phyloP scores from a whole-genome alignment of 257 asterid species.

The Scutellaria barbata region DNA sequence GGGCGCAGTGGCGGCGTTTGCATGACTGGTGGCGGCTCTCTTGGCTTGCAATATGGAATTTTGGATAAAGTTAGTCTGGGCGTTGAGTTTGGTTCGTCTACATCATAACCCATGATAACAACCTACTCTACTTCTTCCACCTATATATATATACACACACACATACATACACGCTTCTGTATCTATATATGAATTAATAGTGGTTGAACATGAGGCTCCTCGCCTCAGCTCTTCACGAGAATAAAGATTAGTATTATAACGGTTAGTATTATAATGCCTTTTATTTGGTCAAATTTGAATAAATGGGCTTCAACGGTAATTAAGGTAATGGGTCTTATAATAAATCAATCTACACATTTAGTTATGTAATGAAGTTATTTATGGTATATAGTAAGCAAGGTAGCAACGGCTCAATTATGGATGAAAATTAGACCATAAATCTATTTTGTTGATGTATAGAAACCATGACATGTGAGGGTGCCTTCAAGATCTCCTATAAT shows the following conservation, averaged over 20 bases:
- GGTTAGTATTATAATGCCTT: conserved; percentile 26
- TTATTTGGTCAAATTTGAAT: conserved; percentile 28
- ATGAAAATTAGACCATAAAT: too few species aligned
- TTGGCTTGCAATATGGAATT: conserved; percentile 53
- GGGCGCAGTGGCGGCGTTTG: conserved; percentile 73
- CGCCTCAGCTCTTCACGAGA: conserved; percentile 40
- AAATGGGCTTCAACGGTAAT: conserved; percentile 27
- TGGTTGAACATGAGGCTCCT: conserved; percentile 42
- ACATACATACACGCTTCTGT: neutral
- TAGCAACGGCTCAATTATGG: too few species aligned
- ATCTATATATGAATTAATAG: conserved; percentile 14
- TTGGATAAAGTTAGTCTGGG: conserved; percentile 65
- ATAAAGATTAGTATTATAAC: conserved; percentile 41
- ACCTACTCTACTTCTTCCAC: too few species aligned
- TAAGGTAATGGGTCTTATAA: neutral
- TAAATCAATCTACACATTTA: too few species aligned
- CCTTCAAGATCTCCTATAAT: conserved; percentile 91
- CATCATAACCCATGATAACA: conserved; percentile 28
- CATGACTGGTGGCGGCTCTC: conserved; percentile 34
- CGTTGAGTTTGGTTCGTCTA: conserved; percentile 45
- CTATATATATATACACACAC: too few species aligned
- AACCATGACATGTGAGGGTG: conserved; percentile 75
- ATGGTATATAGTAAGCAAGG: too few species aligned
- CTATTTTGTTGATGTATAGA: conserved; percentile 48
- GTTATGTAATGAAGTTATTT: too few species aligned